Conservation (phyloP, 306 rosid species). For the Rosa lucieae region DNA sequence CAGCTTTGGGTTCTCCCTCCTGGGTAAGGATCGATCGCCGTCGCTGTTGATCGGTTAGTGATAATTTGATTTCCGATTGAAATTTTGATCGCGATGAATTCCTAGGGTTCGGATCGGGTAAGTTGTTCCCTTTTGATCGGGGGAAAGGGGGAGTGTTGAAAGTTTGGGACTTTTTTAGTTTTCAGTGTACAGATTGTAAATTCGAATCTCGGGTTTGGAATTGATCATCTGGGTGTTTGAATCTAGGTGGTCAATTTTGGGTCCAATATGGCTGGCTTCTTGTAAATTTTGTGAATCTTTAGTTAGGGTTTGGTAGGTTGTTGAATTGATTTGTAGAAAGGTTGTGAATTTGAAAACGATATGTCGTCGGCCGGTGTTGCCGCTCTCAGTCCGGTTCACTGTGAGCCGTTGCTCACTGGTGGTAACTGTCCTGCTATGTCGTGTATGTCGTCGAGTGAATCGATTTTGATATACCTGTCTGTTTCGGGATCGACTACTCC, state of each 20-base stretch:
- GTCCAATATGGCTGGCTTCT: conserved; percentile 18
- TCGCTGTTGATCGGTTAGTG: not conserved
- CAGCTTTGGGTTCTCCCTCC: not conserved
- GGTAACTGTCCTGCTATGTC: conserved; percentile 31
- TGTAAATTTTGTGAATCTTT: conserved; percentile 5
- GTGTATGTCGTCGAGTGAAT: conserved; percentile 43
- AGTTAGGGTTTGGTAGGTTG: conserved; percentile 29
- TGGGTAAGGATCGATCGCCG: not conserved
- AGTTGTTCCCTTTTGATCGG: conserved; percentile 12
- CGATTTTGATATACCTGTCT: conserved; percentile 59
- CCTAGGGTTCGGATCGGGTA: conserved; percentile 29
- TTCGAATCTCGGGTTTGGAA: conserved; percentile 19
- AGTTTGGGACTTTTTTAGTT: not conserved
- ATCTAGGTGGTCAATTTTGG: conserved; percentile 31
- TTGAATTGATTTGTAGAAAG: conserved; percentile 16
- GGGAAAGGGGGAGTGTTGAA: not conserved
- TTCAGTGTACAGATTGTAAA: conserved; percentile 15
- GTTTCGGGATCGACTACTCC: conserved; percentile 60
- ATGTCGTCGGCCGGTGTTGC: conserved; percentile 87
- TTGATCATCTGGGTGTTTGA: conserved; percentile 40
- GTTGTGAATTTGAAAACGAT: conserved; percentile 15
- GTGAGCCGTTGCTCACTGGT: conserved; percentile 46
- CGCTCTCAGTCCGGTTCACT: conserved; percentile 50
- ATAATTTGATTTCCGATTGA: not conserved
- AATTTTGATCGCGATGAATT: conserved; percentile 29